Conservation (phyloP, 768 basidiomycete genomes). For the Mycena vulgaris region DNA sequence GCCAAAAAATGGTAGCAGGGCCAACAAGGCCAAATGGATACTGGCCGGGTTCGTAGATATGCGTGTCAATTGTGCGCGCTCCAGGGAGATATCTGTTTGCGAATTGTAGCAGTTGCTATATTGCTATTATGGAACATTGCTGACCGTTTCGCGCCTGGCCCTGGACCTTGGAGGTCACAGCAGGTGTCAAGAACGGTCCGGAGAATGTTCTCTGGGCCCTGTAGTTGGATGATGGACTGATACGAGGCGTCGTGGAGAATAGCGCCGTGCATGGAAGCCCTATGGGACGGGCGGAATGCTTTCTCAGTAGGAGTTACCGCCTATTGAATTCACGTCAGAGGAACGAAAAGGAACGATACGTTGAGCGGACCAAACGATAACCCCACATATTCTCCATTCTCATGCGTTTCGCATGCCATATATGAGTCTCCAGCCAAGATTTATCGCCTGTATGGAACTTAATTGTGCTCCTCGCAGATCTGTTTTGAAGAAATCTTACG, state of each 20-base stretch:
- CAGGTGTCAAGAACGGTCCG: slow-evolving; percentile 65
- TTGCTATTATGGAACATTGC: slow-evolving; percentile 21
- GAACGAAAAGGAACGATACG: slow-evolving; percentile 42
- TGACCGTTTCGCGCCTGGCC: slow-evolving; percentile 76
- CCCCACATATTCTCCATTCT: slow-evolving; percentile 96
- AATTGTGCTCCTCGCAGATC: background rate
- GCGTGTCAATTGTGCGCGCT: slow-evolving; percentile 74
- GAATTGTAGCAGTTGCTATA: slow-evolving; percentile 12
- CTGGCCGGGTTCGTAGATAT: slow-evolving; percentile 70
- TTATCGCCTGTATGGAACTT: slow-evolving; percentile 74
- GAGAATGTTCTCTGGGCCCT: slow-evolving; percentile 72
- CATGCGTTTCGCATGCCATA: slow-evolving; percentile 99
- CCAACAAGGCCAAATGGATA: slow-evolving; percentile 84
- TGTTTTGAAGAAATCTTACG: slow-evolving; percentile 59
- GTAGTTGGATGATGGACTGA: slow-evolving; percentile 80
- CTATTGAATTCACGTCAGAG: slow-evolving; percentile 52
- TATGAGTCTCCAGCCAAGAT: slow-evolving; percentile 94
- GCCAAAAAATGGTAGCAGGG: slow-evolving; percentile 84
- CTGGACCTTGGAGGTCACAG: slow-evolving; percentile 75
- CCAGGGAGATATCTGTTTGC: slow-evolving; percentile 74
- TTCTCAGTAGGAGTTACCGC: slow-evolving; percentile 93
- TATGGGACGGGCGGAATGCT: slow-evolving; percentile 90
- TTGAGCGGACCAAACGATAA: slow-evolving; percentile 78
- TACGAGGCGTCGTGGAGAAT: slow-evolving; percentile 96
- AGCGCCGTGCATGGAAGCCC: slow-evolving; percentile 87